A percentile compares a stretch with the other conserved stretches of the same genome.
Conservation (phyloP, 129 eudicot genomes). For the Logfia minima region DNA sequence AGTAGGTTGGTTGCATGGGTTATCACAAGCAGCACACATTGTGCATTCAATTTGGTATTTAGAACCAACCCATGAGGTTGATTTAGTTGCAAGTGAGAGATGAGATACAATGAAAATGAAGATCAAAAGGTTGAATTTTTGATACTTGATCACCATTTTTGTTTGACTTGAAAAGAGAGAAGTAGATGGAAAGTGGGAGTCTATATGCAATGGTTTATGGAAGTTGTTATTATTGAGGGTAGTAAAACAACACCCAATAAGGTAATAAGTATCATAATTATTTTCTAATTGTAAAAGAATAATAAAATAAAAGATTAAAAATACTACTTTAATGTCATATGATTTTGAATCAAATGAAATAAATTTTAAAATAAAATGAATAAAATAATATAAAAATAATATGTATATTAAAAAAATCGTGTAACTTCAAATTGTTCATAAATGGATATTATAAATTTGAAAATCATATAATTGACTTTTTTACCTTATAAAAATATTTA, state of each 20-base stretch:
- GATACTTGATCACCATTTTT: constrained; percentile 27
- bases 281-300: neutral
- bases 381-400: no score
- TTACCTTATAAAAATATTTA: no score
- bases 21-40: constrained; percentile 89
- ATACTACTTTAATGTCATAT: neutral
- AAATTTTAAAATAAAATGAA: no score
- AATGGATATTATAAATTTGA: no score
- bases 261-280: neutral
- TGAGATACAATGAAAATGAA: constrained; percentile 25
- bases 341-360: no score
- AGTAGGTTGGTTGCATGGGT: constrained; percentile 62
- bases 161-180: neutral
- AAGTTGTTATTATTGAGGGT: constrained; percentile 23
- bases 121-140: constrained; percentile 30
- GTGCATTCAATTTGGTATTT: constrained; percentile 85
- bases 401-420: no score
- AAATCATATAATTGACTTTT: no score
- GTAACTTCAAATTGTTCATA: no score
- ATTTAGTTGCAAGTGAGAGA: constrained; percentile 14
- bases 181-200: neutral
- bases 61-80: constrained; percentile 60
- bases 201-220: neutral
- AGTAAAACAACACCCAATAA: neutral
- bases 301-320: neutral